Evolutionary conservation across 164 flowering plant species (phyloP).

Genomic region (Vitis amurensis): DNA sequence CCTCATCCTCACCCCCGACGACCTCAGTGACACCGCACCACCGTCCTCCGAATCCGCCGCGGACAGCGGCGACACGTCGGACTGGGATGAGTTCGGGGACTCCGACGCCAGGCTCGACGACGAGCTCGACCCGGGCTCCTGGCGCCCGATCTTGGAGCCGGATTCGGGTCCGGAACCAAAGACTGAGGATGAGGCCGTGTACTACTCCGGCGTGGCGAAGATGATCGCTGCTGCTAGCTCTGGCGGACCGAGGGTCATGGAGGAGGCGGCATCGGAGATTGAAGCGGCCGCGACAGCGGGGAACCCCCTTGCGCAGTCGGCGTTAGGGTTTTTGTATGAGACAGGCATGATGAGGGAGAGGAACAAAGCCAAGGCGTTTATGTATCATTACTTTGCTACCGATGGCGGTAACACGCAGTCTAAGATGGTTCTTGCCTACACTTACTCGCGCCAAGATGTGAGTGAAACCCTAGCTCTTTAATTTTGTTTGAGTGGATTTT

Average conservation of each 20-base stretch:
- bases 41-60: constrained; percentile 17
- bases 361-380: constrained; percentile 58
- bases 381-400: constrained; percentile 81
- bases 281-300: constrained; percentile 53
- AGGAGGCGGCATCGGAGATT: constrained; percentile 67
- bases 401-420: constrained; percentile 79
- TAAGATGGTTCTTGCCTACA: constrained; percentile 86
- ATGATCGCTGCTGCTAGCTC: constrained; percentile 48
- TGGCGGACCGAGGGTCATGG: constrained; percentile 56
- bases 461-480: not conserved
- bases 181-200: constrained; percentile 28
- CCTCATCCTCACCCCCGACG: constrained; percentile 73
- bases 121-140: constrained; percentile 91
- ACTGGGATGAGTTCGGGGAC: constrained; percentile 82
- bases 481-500: not conserved
- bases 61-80: constrained; percentile 43
- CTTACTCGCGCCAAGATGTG: constrained; percentile 82
- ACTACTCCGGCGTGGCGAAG: constrained; percentile 53
- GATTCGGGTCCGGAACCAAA: constrained; percentile 11
- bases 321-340: constrained; percentile 68
- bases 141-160: constrained; percentile 86
- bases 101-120: constrained; percentile 56
- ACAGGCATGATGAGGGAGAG: constrained; percentile 65
- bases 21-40: constrained; percentile 43
- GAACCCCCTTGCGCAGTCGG: constrained; percentile 72